A percentile compares a stretch with the other conserved stretches of the same genome.
phyloP scores from a whole-genome alignment of 805 yeast species.

The Dipodascopsis uninucleata region DNA sequence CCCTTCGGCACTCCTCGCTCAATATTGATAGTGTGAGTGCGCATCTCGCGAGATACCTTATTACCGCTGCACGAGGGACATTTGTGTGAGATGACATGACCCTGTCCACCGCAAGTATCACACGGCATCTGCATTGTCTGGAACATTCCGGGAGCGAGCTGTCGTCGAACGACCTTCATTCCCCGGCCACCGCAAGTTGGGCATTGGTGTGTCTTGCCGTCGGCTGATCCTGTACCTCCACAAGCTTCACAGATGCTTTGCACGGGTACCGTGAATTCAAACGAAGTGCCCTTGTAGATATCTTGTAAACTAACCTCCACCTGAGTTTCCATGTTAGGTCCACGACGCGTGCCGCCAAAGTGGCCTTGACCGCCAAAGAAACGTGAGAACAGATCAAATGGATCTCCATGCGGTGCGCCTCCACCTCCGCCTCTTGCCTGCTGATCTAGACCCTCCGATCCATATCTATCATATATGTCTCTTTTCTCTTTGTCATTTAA shows the following conservation, averaged over 20 bases:
- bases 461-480: slow-evolving; percentile 65
- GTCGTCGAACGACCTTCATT: slow-evolving; percentile 56
- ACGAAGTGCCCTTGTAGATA: slow-evolving; percentile 63
- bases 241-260: slow-evolving; percentile 75
- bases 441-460: slow-evolving; percentile 66
- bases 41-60: slow-evolving; percentile 54
- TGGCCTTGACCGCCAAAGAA: slow-evolving; percentile 50
- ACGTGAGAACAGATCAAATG: slow-evolving; percentile 60
- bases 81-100: slow-evolving; percentile 57
- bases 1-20: slow-evolving; percentile 68
- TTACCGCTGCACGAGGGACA: slow-evolving; percentile 72
- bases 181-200: slow-evolving; percentile 73
- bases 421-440: slow-evolving; percentile 39
- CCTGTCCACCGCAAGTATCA: slow-evolving; percentile 76
- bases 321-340: slow-evolving; percentile 57
- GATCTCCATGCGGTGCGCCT: slow-evolving; percentile 35
- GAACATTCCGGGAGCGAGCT: slow-evolving; percentile 85
- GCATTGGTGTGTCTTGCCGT: slow-evolving; percentile 67
- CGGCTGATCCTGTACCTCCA: slow-evolving; percentile 80
- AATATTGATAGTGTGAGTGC: slow-evolving; percentile 59
- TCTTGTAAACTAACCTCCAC: slow-evolving; percentile 59
- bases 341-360: slow-evolving; percentile 47
- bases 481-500: slow-evolving; percentile 69
- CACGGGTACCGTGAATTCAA: slow-evolving; percentile 61
- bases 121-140: slow-evolving; percentile 80